phyloP scores from a whole-genome alignment of 192 early-diverging fungal species.

The Spizellomyces punctatus region DNA sequence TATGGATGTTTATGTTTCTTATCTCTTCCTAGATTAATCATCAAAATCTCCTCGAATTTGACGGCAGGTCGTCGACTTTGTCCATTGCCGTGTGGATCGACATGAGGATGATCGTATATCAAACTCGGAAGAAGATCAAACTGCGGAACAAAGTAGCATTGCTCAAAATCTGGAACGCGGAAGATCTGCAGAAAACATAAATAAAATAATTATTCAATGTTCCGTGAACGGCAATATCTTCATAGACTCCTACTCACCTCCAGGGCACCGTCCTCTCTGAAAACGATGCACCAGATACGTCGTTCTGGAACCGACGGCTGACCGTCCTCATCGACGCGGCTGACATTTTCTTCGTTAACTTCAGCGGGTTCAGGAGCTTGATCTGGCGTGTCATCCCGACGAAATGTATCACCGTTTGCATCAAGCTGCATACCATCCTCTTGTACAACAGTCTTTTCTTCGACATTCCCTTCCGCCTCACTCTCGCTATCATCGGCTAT shows the following conservation, averaged over 20 bases:
- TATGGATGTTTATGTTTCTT: conserved; percentile 57
- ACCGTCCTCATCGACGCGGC: conserved; percentile 3
- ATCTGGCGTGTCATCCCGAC: conserved; percentile 30
- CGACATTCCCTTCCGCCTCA: not conserved
- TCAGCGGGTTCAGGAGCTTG: conserved; percentile 35
- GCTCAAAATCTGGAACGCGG: conserved; percentile 35
- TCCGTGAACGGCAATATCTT: not conserved
- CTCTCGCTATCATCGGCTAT: conserved; percentile 18
- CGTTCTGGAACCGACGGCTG: conserved; percentile 26
- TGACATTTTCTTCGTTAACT: conserved; percentile 34
- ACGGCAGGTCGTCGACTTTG: conserved; percentile 17
- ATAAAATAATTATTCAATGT: conserved; percentile 25
- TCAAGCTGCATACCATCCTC: not conserved
- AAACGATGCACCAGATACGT: conserved; percentile 69
- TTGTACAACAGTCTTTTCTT: not conserved
- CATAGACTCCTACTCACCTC: conserved; percentile 42
- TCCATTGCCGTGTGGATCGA: conserved; percentile 10
- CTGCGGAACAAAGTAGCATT: conserved; percentile 55
- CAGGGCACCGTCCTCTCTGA: conserved; percentile 63
- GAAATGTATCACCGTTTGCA: not conserved
- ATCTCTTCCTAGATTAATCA: conserved; percentile 66
- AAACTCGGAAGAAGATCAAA: conserved; percentile 64
- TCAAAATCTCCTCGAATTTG: conserved; percentile 70
- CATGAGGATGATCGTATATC: conserved; percentile 48
- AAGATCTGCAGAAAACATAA: conserved; percentile 53